Evolutionary conservation across 2,329 filamentous ascomycete species (phyloP).

Genomic region (Alternaria hordeiaustralica): DNA sequence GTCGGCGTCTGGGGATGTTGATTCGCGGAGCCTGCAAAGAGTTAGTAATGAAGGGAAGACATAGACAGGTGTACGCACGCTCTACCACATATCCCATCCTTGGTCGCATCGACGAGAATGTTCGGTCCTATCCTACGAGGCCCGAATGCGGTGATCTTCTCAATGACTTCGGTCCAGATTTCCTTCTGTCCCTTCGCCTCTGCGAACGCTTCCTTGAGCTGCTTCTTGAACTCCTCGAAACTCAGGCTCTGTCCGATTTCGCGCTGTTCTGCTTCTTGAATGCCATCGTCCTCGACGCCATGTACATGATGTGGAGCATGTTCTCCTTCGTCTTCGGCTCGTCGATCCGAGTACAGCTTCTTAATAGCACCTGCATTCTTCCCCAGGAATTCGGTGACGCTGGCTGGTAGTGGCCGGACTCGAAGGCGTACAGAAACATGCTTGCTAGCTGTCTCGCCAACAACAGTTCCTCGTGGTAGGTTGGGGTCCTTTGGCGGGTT

Average conservation of each 20-base stretch:
- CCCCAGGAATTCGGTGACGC: conserved; percentile 83
- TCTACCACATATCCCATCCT: conserved; percentile 72
- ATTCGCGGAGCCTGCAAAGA: conserved; percentile 34
- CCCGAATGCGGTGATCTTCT: conserved; percentile 88
- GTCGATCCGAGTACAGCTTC: conserved; percentile 74
- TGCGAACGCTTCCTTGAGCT: conserved; percentile 73
- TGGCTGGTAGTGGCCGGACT: conserved; percentile 77
- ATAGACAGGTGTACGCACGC: conserved; percentile 61
- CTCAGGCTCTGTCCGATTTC: conserved; percentile 68
- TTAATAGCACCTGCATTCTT: conserved; percentile 84
- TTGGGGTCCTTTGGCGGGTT: conserved; percentile 84
- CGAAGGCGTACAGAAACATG: conserved; percentile 79
- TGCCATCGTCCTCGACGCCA: conserved; percentile 57
- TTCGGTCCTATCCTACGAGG: conserved; percentile 87
- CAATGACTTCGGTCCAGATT: conserved; percentile 75
- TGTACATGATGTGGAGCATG: conserved; percentile 49
- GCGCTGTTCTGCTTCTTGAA: conserved; percentile 60
- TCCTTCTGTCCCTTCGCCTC: conserved; percentile 76
- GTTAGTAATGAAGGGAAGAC: conserved; percentile 9
- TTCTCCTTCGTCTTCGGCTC: conserved; percentile 55
- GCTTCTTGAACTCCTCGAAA: conserved; percentile 75
- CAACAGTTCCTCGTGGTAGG: conserved; percentile 80
- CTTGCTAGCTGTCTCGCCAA: conserved; percentile 80
- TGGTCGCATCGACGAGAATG: conserved; percentile 82
- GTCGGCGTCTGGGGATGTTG: conserved; percentile 46